A percentile compares a stretch with the other conserved stretches of the same genome.
These are phyloP conservation scores for Exserohilum turcica DNA, from an alignment of 2,329 filamentous ascomycete species.

Conservation along the genomic window DNA sequence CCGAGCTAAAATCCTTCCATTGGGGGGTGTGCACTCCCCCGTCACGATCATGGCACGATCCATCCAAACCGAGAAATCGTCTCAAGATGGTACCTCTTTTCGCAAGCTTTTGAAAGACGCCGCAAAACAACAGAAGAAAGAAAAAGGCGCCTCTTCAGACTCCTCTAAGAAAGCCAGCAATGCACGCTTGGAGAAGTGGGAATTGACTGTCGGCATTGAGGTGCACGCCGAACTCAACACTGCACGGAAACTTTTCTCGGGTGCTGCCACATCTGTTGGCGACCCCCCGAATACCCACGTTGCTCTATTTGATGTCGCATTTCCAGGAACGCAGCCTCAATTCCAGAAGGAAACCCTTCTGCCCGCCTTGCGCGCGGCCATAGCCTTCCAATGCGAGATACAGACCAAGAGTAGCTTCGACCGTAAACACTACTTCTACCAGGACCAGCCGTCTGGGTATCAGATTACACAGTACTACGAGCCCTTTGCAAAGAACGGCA, in stretches of 20 bases:
- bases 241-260: conserved; percentile 84
- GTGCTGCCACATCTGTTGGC: conserved; percentile 56
- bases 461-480: conserved; percentile 97
- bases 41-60: conserved; percentile 14
- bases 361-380: conserved; percentile 85
- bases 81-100: conserved; percentile 40
- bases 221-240: conserved; percentile 97
- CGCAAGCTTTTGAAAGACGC: conserved; percentile 48
- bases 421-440: conserved; percentile 98
- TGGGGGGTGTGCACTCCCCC: conserved; percentile 4
- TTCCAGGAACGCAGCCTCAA: conserved; percentile 84
- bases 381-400: conserved; percentile 80
- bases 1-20: conserved; percentile 24
- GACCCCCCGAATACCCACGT: conserved; percentile 83
- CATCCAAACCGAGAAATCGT: conserved; percentile 31
- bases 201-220: conserved; percentile 93
- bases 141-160: conserved; percentile 13
- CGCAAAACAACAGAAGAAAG: conserved; percentile 41
- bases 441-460: conserved; percentile 95
- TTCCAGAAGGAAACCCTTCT: conserved; percentile 85
- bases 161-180: conserved; percentile 19
- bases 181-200: conserved; percentile 67
- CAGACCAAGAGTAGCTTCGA: conserved; percentile 83
- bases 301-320: conserved; percentile 83
- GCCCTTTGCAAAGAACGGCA: conserved; percentile 71